Base-by-base conservation (phyloP, 2,329 filamentous ascomycete species). In the Hypoxylon sp. region DNA sequence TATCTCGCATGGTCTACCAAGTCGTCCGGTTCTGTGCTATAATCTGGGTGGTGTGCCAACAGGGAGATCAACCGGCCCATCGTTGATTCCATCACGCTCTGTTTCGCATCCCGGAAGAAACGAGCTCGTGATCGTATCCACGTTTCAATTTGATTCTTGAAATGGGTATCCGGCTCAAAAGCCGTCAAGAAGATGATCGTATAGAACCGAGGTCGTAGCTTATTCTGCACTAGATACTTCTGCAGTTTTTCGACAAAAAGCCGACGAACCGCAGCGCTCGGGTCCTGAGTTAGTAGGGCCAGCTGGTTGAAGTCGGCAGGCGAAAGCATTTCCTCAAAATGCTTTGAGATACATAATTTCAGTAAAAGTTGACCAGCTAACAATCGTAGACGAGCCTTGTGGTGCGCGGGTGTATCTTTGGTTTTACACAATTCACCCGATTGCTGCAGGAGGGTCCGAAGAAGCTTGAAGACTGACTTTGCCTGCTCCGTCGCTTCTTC, bases 21-120 rank as follows among this genome's bases (percentile, higher is more conserved):
- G 49, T 93, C 90, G 13, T 87, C 84, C 2, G 88, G 78, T 5
- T 87, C 84, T 1, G 83, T 76, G 64, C 86, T 88, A 70, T 94
- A 97, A 76, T 99, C 95, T 1, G 94, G 94, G 75, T 99, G 95
- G 75, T 98, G 94, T 4, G 94, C 94, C 44, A 99, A 84, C 44
- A 99, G 81, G 50, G 93, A 95, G 54, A 99, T 83, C 32, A 98
- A 85, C 7, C 95, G 88, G 24, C 91, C 88, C 74, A 98, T 91
- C 11, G 90, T 85, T 20, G 89, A 86, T 77, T 98, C 94, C 81
- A 99, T 87, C 6, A 91, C 84, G 8, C 84, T 87, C 56, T 87
- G 84, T 70, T 84, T 87, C 66, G 78, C 82, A 30, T 84, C 81
- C 59, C 79, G 79, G 72, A 91, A 92, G 56, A 86, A 84, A 19